phyloP scores from a whole-genome alignment of 148 eudicot species.

The Vaccinium darrowii region DNA sequence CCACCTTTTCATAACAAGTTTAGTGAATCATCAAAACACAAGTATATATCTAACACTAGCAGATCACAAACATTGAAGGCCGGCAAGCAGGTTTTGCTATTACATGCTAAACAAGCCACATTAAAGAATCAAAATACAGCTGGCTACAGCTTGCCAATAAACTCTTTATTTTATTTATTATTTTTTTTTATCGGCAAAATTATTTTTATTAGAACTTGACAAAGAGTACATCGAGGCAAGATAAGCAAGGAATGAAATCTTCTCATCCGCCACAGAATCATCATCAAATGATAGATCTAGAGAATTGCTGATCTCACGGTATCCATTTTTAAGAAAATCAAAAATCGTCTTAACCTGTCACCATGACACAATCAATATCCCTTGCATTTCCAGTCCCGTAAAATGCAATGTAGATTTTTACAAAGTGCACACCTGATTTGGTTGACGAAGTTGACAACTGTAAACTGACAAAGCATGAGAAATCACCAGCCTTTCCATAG shows the following conservation, averaged over 20 bases:
- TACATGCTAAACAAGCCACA: not conserved
- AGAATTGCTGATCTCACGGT: slow-evolving; percentile 82
- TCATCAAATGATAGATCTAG: slow-evolving; percentile 88
- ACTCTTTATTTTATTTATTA: not conserved
- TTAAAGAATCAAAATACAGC: not conserved
- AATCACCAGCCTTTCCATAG: slow-evolving; percentile 92
- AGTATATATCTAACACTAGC: no score
- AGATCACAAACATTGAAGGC: no score
- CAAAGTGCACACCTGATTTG: slow-evolving; percentile 57
- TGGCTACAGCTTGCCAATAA: not conserved
- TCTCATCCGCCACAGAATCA: slow-evolving; percentile 96
- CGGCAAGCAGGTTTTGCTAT: not conserved
- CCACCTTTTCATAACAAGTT: no score
- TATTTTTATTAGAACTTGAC: no score
- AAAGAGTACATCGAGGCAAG: slow-evolving; percentile 39
- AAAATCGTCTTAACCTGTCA: slow-evolving; percentile 84
- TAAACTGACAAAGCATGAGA: slow-evolving; percentile 96
- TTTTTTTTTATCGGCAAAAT: no score
- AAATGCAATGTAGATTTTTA: not conserved
- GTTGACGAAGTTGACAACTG: slow-evolving; percentile 93
- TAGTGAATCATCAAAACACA: no score
- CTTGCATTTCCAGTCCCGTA: not conserved
- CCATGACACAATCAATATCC: slow-evolving; percentile 18
- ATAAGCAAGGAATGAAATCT: slow-evolving; percentile 91
- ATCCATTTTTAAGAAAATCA: slow-evolving; percentile 87